Evolutionary conservation across 2,329 filamentous ascomycete genomes (phyloP).

Genomic region (Elsinoe perseae): DNA sequence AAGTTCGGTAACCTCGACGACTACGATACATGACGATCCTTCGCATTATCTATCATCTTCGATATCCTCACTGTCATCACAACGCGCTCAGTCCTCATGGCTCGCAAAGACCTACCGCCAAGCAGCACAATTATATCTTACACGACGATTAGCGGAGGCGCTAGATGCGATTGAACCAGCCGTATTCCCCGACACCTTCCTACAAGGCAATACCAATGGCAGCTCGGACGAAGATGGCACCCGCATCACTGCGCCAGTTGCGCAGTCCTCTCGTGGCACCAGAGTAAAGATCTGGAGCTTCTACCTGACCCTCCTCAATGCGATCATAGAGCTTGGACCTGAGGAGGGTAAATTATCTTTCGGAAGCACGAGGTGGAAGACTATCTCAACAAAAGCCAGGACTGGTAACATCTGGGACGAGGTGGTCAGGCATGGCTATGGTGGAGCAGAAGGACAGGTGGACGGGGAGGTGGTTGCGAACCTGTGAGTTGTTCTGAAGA

Average conservation of each 20-base stretch:
- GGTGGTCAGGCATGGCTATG: constrained; percentile 78
- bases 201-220: constrained; percentile 34
- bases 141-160: constrained; percentile 83
- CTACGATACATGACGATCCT: constrained; percentile 43
- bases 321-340: constrained; percentile 76
- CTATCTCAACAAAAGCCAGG: constrained; percentile 72
- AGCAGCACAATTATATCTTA: constrained; percentile 88
- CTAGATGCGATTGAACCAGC: constrained; percentile 77
- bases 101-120: constrained; percentile 92
- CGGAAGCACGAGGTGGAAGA: constrained; percentile 76
- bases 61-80: constrained; percentile 60
- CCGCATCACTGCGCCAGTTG: constrained; percentile 56
- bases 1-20: constrained; percentile 24
- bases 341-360: constrained; percentile 87
- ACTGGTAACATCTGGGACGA: constrained; percentile 94
- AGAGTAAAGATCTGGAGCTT: constrained; percentile 96
- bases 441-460: constrained; percentile 78
- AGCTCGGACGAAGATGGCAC: constrained; percentile 36
- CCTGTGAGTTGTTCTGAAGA: constrained; percentile 47
- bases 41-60: constrained; percentile 58
- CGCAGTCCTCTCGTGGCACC: constrained; percentile 69
- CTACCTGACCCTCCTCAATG: constrained; percentile 88
- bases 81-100: constrained; percentile 59
- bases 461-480: constrained; percentile 93
- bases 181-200: constrained; percentile 51